Conservation (phyloP, 2,329 filamentous ascomycete species). For the Aspergillus calidoustus region DNA sequence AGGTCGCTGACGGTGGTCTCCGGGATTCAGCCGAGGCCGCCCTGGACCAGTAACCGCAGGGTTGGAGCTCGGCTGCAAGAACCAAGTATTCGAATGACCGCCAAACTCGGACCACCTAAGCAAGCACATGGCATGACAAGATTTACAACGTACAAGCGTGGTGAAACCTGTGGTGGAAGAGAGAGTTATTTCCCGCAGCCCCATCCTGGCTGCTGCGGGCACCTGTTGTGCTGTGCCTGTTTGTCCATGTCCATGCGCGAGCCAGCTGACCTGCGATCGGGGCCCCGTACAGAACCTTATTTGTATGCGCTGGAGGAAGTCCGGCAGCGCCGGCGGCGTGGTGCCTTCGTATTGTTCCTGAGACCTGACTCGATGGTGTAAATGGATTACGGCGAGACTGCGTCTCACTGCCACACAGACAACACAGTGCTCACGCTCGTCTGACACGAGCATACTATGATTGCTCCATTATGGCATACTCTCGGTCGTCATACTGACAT, state of each 20-base stretch:
- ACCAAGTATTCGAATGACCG: neutral
- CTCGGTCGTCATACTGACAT: neutral
- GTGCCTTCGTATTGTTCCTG: neutral
- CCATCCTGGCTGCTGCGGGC: neutral
- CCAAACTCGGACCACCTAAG: slow-evolving; percentile 11
- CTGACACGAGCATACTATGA: neutral
- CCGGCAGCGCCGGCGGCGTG: neutral
- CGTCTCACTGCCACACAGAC: neutral
- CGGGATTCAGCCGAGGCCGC: too few species aligned
- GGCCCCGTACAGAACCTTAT: slow-evolving; percentile 17
- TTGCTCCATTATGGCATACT: neutral
- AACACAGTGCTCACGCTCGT: neutral
- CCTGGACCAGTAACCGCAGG: neutral
- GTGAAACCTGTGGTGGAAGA: slow-evolving; percentile 10
- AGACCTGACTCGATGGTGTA: neutral
- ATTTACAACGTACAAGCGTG: neutral
- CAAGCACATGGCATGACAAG: slow-evolving; percentile 21
- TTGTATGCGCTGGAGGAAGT: neutral
- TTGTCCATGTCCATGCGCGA: slow-evolving; percentile 4
- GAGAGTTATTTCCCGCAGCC: neutral
- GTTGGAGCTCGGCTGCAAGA: neutral
- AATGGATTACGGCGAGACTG: neutral
- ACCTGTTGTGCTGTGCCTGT: neutral
- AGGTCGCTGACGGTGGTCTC: neutral
- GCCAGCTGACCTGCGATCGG: slow-evolving; percentile 29